A percentile compares a stretch with the other conserved stretches of the same genome.
Evolutionary conservation across 768 basidiomycete genomes (phyloP).

Genomic region (Suillus subluteus): DNA sequence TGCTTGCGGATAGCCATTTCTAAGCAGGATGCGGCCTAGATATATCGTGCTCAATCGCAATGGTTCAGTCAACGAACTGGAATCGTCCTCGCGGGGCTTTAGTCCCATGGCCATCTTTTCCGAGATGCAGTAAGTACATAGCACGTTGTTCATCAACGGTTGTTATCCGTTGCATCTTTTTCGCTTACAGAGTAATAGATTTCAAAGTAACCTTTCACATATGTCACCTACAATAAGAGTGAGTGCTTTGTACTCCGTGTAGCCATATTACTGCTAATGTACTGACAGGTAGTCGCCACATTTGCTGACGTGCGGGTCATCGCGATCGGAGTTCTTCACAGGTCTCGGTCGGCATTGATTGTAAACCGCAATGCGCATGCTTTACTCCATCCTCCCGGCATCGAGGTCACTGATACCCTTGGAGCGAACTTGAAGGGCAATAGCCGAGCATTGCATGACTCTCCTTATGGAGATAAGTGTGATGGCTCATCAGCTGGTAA

Average conservation of each 20-base stretch:
- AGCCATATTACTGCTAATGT: constrained; percentile 13
- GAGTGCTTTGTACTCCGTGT: constrained; percentile 26
- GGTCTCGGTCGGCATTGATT: constrained; percentile 55
- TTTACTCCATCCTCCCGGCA: constrained; percentile 72
- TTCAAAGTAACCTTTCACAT: constrained; percentile 70
- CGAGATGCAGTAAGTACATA: constrained; percentile 66
- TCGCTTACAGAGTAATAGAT: constrained; percentile 38
- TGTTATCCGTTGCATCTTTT: constrained; percentile 7
- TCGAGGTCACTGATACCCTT: constrained; percentile 37
- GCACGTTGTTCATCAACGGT: constrained; percentile 1
- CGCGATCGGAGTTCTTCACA: constrained; percentile 67
- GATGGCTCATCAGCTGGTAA: constrained; percentile 11
- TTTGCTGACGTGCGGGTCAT: constrained; percentile 74
- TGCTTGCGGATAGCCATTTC: constrained; percentile 10
- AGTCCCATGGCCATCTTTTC: constrained; percentile 70
- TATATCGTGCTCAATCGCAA: constrained; percentile 79
- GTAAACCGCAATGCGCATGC: constrained; percentile 71
- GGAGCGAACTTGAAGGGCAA: constrained; percentile 3
- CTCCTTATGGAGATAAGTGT: constrained; percentile 11
- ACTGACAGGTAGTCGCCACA: constrained; percentile 63
- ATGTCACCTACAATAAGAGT: constrained; percentile 71
- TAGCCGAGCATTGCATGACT: not conserved
- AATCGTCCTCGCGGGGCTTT: constrained; percentile 68
- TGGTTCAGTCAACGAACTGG: constrained; percentile 72
- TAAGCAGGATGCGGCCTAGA: constrained; percentile 37